Percentiles rank a stretch among this genome's conserved stretches.
Conservation (phyloP, 768 basidiomycete species). For the Lentinula aciculospora region DNA sequence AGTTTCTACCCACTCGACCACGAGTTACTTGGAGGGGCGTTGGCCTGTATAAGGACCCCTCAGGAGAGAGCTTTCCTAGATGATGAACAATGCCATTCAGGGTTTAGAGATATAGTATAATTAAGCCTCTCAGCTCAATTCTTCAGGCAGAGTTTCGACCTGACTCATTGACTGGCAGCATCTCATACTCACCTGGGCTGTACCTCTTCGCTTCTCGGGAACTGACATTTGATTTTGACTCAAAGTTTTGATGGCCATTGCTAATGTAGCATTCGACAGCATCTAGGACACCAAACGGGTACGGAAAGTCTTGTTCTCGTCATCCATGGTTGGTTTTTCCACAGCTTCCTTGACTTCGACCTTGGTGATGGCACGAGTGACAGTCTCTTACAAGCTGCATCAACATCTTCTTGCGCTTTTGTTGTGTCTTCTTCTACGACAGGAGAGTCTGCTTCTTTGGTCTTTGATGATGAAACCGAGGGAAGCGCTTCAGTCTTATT, state of each 20-base stretch:
- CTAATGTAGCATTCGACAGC: constrained; percentile 61
- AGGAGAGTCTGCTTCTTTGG: constrained; percentile 63
- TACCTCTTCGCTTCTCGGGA: too few relatives aligned
- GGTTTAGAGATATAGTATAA: too few relatives aligned
- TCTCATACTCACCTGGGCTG: too few relatives aligned
- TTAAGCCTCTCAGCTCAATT: too few relatives aligned
- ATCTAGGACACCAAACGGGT: constrained; percentile 89
- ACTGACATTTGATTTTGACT: too few relatives aligned
- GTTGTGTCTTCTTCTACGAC: constrained; percentile 88
- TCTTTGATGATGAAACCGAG: constrained; percentile 80
- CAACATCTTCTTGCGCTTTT: constrained; percentile 81
- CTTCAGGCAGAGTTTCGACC: too few relatives aligned
- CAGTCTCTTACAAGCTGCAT: constrained; percentile 87
- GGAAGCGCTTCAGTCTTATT: constrained; percentile 93
- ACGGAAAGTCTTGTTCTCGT: constrained; percentile 89
- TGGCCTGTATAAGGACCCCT: too few relatives aligned
- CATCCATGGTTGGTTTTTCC: constrained; percentile 83
- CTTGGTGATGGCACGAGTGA: constrained; percentile 80
- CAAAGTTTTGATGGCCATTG: constrained; percentile 71
- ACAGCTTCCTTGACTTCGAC: constrained; percentile 54
- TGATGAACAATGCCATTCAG: too few relatives aligned
- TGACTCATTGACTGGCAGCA: too few relatives aligned
- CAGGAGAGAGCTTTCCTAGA: too few relatives aligned
- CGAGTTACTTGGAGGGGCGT: too few relatives aligned
- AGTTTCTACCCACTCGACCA: not conserved